Evolutionary conservation across 78 protist species (phyloP).

Genomic region (Dictyostelium intermedium): DNA sequence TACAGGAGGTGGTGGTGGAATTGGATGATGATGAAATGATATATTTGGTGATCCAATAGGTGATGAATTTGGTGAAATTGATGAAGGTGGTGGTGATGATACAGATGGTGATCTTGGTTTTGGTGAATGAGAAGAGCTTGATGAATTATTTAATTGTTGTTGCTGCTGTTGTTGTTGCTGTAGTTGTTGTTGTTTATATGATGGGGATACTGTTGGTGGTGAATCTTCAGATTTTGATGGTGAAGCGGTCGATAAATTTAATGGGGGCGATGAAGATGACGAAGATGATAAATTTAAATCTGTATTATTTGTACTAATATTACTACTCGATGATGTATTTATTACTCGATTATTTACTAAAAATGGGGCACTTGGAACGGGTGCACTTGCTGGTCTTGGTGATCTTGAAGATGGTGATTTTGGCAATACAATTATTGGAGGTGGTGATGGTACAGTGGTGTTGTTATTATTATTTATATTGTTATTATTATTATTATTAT

Average conservation of each 20-base stretch:
- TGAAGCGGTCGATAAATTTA: not conserved
- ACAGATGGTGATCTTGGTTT: slow-evolving; percentile 56
- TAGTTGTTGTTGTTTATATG: not conserved
- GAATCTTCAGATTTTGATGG: slow-evolving; percentile 22
- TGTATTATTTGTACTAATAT: not conserved
- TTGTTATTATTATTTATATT: not conserved
- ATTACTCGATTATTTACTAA: slow-evolving; percentile 19
- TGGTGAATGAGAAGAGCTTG: slow-evolving; percentile 6
- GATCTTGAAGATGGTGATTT: slow-evolving; percentile 59
- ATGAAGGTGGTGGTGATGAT: slow-evolving; percentile 41
- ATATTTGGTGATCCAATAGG: not conserved
- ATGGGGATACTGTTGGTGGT: slow-evolving; percentile 21
- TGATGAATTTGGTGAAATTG: slow-evolving; percentile 23
- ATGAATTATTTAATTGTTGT: not conserved
- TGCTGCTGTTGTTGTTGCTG: not conserved
- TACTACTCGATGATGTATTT: not conserved
- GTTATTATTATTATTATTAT: not conserved
- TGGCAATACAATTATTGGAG: slow-evolving; percentile 35
- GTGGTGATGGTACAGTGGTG: slow-evolving; percentile 15
- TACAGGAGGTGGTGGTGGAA: slow-evolving; percentile 56
- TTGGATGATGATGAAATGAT: not conserved
- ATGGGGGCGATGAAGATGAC: slow-evolving; percentile 37
- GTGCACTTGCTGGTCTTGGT: slow-evolving; percentile 69
- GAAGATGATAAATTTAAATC: slow-evolving; percentile 35
- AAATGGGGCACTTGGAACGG: slow-evolving; percentile 62